A percentile compares a stretch with the other conserved stretches of the same genome.
Evolutionary conservation across 1,139 yeast species (phyloP).

Genomic region (Taphrina deformans): DNA sequence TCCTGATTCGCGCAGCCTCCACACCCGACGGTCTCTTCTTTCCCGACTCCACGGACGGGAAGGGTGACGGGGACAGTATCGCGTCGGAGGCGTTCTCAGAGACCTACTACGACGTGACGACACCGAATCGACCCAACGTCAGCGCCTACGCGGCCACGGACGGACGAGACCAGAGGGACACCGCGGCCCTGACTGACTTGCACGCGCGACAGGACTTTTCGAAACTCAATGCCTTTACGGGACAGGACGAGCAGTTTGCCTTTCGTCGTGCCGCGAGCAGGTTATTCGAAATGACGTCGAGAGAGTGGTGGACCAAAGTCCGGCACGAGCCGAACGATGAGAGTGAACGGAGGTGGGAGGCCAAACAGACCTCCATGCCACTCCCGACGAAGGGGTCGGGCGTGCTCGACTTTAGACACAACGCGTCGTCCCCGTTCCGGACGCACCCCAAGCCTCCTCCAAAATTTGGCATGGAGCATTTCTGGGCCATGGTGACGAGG

Average conservation of each 20-base stretch:
- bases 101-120: slow-evolving; percentile 59
- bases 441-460: slow-evolving; percentile 49
- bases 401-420: slow-evolving; percentile 13
- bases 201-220: slow-evolving; percentile 48
- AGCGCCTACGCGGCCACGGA: slow-evolving; percentile 55
- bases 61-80: slow-evolving; percentile 26
- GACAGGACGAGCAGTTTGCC: slow-evolving; percentile 77
- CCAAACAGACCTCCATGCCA: background rate
- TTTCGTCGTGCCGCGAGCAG: slow-evolving; percentile 70
- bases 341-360: slow-evolving; percentile 20
- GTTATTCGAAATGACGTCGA: slow-evolving; percentile 64
- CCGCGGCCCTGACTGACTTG: slow-evolving; percentile 22
- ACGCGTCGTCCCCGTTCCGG: slow-evolving; percentile 33
- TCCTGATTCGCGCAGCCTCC: slow-evolving; percentile 86
- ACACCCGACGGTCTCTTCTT: slow-evolving; percentile 78
- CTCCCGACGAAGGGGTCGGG: background rate
- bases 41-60: slow-evolving; percentile 52
- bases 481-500: slow-evolving; percentile 71
- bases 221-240: slow-evolving; percentile 61
- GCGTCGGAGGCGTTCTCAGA: slow-evolving; percentile 51
- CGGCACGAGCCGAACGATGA: slow-evolving; percentile 33
- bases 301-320: slow-evolving; percentile 52
- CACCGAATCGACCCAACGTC: slow-evolving; percentile 70
- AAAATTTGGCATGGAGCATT: slow-evolving; percentile 53
- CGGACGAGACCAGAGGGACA: background rate